phyloP scores from a whole-genome alignment of 352 stramenopile genomes.

The Globisporangium paddicum region DNA sequence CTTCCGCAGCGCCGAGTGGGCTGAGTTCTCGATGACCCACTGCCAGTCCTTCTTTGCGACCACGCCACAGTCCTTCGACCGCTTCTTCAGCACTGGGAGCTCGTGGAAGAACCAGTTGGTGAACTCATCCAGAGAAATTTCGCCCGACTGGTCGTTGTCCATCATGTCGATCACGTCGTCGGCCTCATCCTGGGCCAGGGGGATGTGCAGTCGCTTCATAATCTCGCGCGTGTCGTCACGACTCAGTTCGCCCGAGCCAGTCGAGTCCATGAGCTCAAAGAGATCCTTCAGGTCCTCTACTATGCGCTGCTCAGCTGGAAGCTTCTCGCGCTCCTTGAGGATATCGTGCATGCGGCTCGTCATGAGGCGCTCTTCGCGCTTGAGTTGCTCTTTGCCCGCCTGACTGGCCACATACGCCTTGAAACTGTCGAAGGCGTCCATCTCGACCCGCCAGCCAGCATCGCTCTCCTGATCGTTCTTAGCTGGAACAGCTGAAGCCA shows the following conservation, averaged over 20 bases:
- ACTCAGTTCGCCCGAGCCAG: constrained; percentile 40
- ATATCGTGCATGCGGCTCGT: constrained; percentile 29
- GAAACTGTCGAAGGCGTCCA: constrained; percentile 58
- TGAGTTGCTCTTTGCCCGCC: constrained; percentile 43
- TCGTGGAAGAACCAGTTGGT: constrained; percentile 64
- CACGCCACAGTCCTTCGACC: constrained; percentile 50
- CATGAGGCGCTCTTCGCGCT: constrained; percentile 44
- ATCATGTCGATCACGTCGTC: constrained; percentile 80
- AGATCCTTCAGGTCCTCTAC: constrained; percentile 55
- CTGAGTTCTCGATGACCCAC: constrained; percentile 60
- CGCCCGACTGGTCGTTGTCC: constrained; percentile 62
- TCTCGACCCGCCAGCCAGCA: constrained; percentile 34
- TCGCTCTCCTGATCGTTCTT: not conserved
- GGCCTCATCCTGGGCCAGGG: constrained; percentile 41
- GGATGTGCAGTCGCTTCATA: constrained; percentile 54
- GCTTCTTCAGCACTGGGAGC: constrained; percentile 38
- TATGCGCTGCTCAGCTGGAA: constrained; percentile 33
- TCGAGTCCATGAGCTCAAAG: constrained; percentile 68
- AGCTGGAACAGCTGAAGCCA: constrained; percentile 5
- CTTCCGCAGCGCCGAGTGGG: constrained; percentile 39
- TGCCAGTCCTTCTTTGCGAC: constrained; percentile 48
- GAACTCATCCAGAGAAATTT: constrained; percentile 67
- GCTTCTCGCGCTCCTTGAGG: constrained; percentile 30
- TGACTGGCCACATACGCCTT: constrained; percentile 44
- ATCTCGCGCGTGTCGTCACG: constrained; percentile 39